Evolutionary conservation across 805 yeast species (phyloP).

Genomic region (Zygoascus flipseniorum): DNA sequence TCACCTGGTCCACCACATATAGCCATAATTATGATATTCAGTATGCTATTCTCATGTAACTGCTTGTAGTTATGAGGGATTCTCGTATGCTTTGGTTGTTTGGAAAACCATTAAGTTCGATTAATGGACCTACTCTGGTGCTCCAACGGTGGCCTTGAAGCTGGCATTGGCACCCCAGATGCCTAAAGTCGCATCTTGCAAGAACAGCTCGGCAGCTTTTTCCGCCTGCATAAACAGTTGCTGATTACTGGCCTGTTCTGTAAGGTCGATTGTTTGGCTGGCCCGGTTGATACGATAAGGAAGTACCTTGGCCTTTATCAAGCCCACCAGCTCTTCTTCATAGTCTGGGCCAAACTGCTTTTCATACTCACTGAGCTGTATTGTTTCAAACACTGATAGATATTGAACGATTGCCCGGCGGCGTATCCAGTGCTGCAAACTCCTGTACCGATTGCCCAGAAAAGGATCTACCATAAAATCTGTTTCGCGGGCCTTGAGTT

Average conservation of each 20-base stretch:
- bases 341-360: conserved; percentile 1
- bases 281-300: conserved; percentile 1
- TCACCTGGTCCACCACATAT: no score
- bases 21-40: no score
- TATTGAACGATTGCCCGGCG: conserved; percentile 8
- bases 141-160: not conserved
- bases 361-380: conserved; percentile 5
- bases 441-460: conserved; percentile 2
- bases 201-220: not conserved
- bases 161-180: not conserved
- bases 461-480: conserved; percentile 7
- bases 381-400: conserved; percentile 3
- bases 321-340: conserved; percentile 1
- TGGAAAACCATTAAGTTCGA: not conserved
- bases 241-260: not conserved
- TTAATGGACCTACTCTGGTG: not conserved
- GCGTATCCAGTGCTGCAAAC: conserved; percentile 2
- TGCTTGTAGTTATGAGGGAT: no score
- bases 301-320: conserved; percentile 1
- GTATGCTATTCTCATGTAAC: no score
- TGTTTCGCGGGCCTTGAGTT: conserved; percentile 1
- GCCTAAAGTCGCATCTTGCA: not conserved
- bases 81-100: no score
- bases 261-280: not conserved
- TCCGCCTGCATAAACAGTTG: not conserved